phyloP scores from a whole-genome alignment of 2,329 filamentous ascomycete species.

The Corinectria fuckeliana region DNA sequence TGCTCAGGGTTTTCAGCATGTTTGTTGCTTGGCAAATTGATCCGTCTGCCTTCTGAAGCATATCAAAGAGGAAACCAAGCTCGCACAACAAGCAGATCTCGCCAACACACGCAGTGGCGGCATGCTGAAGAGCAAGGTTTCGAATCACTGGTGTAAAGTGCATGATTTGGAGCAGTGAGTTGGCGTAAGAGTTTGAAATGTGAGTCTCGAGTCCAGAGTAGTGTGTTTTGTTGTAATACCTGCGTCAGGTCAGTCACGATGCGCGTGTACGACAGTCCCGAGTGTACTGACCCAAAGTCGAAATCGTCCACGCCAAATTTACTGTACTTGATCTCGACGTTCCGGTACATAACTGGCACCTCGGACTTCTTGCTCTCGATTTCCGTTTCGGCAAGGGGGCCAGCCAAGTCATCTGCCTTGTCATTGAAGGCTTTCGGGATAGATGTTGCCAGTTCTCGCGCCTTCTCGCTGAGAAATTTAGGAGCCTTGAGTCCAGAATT shows the following conservation, averaged over 20 bases:
- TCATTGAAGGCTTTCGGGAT: slow-evolving; percentile 50
- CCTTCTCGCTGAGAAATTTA: slow-evolving; percentile 94
- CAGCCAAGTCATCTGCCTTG: slow-evolving; percentile 62
- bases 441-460: slow-evolving; percentile 67
- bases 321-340: slow-evolving; percentile 98
- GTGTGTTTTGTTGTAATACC: slow-evolving; percentile 91
- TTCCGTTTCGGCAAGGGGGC: slow-evolving; percentile 71
- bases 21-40: slow-evolving; percentile 97
- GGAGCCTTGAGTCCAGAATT: slow-evolving; percentile 73
- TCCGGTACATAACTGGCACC: slow-evolving; percentile 86
- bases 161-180: slow-evolving; percentile 87
- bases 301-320: slow-evolving; percentile 99
- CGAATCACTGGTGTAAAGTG: slow-evolving; percentile 88
- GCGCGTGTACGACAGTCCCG: not conserved
- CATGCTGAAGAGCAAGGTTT: slow-evolving; percentile 88
- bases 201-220: slow-evolving; percentile 96
- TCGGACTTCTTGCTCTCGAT: slow-evolving; percentile 80
- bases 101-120: slow-evolving; percentile 81
- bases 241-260: slow-evolving; percentile 44
- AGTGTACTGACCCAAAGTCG: slow-evolving; percentile 76
- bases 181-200: slow-evolving; percentile 96
- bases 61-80: slow-evolving; percentile 94
- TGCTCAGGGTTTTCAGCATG: slow-evolving; percentile 86
- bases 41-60: slow-evolving; percentile 94
- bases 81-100: slow-evolving; percentile 92